Conservation (phyloP, 306 rosid genomes). For the Cicer cuneatum region DNA sequence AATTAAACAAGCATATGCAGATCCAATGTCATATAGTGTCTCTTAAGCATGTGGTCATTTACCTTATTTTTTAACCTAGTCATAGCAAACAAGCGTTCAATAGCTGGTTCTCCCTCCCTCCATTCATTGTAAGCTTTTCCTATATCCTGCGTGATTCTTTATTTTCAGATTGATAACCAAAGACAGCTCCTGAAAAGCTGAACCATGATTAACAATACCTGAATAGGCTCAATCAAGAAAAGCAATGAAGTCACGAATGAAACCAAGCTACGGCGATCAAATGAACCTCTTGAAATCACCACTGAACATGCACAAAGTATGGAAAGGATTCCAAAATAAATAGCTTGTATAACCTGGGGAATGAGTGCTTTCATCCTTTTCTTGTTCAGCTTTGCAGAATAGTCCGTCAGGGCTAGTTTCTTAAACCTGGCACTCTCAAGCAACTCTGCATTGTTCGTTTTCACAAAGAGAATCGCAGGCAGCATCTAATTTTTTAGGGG, state of each 20-base stretch:
- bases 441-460: conserved; percentile 76
- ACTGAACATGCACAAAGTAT: conserved; percentile 62
- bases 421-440: conserved; percentile 75
- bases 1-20: conserved; percentile 6
- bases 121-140: conserved; percentile 92
- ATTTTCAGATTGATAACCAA: conserved; percentile 64
- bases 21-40: neutral
- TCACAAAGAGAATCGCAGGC: conserved; percentile 87
- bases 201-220: conserved; percentile 65
- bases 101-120: conserved; percentile 92
- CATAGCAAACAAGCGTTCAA: conserved; percentile 76
- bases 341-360: conserved; percentile 77
- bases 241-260: conserved; percentile 77
- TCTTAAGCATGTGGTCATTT: conserved; percentile 27
- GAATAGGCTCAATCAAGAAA: conserved; percentile 82
- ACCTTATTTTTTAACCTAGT: conserved; percentile 68
- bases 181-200: conserved; percentile 58
- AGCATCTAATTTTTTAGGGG: conserved; percentile 54
- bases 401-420: conserved; percentile 71
- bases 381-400: conserved; percentile 63
- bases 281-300: conserved; percentile 67
- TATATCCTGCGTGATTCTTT: conserved; percentile 75
- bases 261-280: conserved; percentile 60
- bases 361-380: conserved; percentile 85
- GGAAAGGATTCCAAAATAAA: conserved; percentile 67